Evolutionary conservation across 805 yeast species (phyloP).

Genomic region (Candida xiaguanensis): DNA sequence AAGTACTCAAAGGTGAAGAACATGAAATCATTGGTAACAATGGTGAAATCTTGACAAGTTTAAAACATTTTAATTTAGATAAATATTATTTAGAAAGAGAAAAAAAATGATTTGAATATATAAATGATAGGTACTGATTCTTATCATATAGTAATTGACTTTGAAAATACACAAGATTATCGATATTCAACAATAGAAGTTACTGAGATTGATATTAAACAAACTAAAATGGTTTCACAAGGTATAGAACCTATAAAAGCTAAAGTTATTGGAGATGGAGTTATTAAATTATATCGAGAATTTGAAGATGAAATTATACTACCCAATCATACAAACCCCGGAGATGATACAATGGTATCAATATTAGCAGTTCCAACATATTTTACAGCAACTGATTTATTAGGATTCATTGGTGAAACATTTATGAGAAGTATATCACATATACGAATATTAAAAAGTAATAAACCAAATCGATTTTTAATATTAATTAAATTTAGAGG

Average conservation of each 20-base stretch:
- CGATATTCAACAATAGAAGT: conserved; percentile 28
- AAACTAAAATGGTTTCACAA: conserved; percentile 10
- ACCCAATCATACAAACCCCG: conserved; percentile 16
- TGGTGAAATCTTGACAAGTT: conserved; percentile 53
- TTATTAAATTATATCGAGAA: conserved; percentile 62
- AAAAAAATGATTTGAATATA: background rate
- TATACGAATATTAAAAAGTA: conserved; percentile 66
- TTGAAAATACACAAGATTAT: conserved; percentile 22
- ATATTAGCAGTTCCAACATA: conserved; percentile 86
- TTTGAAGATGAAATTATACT: conserved; percentile 27
- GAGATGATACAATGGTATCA: conserved; percentile 67
- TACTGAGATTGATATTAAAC: conserved; percentile 22
- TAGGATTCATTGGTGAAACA: conserved; percentile 74
- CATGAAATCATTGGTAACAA: conserved; percentile 46
- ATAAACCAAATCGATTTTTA: conserved; percentile 65
- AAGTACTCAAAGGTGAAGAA: conserved; percentile 49
- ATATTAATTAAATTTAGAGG: conserved; percentile 72
- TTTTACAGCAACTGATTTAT: conserved; percentile 76
- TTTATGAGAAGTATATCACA: conserved; percentile 58
- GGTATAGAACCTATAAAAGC: conserved; percentile 54
- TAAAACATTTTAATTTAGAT: conserved; percentile 41
- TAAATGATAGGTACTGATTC: conserved; percentile 41
- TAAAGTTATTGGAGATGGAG: conserved; percentile 67
- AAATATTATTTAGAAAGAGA: conserved; percentile 15
- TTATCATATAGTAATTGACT: conserved; percentile 27